Evolutionary conservation across 2,329 filamentous ascomycete species (phyloP), one percentile per base, ranked within the genome.

Genomic region (Blumeria graminis): DNA sequence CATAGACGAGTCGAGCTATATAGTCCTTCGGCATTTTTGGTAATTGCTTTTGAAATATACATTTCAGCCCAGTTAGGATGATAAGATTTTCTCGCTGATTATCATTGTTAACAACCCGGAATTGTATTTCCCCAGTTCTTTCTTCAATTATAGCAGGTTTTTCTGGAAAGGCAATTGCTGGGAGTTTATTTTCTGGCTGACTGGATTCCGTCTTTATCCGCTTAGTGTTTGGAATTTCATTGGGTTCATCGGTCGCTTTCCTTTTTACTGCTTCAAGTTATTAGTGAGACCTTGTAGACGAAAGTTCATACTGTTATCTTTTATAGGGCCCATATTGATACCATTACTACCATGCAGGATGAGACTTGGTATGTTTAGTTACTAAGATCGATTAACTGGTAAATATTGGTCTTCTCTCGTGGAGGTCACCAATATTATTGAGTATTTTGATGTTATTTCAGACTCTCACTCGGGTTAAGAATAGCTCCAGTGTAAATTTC

Each of bases 21-120:
- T 98, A 98, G 66, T 96, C 92, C 69, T 96, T 95, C 13, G 92
- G 92, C 92, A 98, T 98, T 70, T 96, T 96, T 0, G 92, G 92
- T 6, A 98, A 75, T 67, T 98, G 92, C 64, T 96, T 96, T 68
- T 98, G 92, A 65, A 98, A 96, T 61, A 98, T 93, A 66, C 89
- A 94, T 68, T 96, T 98, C 56, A 98, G 74, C 13, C 92, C 92
- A 0, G 90, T 95, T 58, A 98, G 75, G 63, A 98, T 93, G 65
- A 96, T 93, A 62, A 89, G 81, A 66, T 86, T 93, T 65, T 94
- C 87, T 61, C 84, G 78, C 39, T 81, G 76, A 64, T 85, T 84
- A 66, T 98, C 92, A 66, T 98, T 98, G 74, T 96, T 96, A 64
- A 98, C 92, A 6, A 96, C 92, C 52, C 89, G 82, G 68, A 96